These are phyloP conservation scores for Leccinum boreale DNA, from an alignment of 768 basidiomycete species.

Conservation along the genomic window DNA sequence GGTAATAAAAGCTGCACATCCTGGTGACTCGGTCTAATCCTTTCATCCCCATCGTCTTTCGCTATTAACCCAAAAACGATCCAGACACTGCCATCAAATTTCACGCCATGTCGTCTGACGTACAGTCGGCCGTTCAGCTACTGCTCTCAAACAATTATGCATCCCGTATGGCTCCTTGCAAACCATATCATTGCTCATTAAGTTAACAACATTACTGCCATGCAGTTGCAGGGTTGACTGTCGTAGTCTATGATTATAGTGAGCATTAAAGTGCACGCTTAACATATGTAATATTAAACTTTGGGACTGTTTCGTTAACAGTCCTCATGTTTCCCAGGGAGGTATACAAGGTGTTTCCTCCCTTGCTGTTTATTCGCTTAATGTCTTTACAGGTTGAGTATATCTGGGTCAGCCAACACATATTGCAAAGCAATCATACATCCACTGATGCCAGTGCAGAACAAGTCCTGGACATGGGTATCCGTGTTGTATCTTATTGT, in stretches of 20 bases:
- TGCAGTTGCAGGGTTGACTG: background rate
- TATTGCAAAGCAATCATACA: background rate
- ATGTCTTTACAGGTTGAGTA: background rate
- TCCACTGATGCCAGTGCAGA: background rate
- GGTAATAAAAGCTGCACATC: background rate
- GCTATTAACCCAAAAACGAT: background rate
- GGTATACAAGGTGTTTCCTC: background rate
- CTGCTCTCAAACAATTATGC: background rate
- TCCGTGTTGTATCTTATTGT: background rate
- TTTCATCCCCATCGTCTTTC: background rate
- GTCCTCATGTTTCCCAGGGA: background rate
- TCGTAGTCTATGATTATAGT: background rate
- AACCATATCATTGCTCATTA: background rate
- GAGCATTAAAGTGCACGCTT: background rate
- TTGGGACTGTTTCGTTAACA: background rate
- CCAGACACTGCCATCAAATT: conserved; percentile 12
- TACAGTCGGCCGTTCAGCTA: background rate
- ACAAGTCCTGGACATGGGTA: background rate
- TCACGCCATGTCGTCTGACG: background rate
- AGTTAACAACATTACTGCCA: background rate
- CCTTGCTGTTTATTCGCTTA: background rate
- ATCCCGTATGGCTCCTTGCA: background rate
- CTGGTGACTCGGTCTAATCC: background rate
- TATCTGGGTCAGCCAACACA: background rate
- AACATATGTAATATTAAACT: background rate